Percentiles rank a stretch among this genome's conserved stretches.
Evolutionary conservation across 2,329 filamentous ascomycete species (phyloP).

Genomic region (Neonectria coccinea): DNA sequence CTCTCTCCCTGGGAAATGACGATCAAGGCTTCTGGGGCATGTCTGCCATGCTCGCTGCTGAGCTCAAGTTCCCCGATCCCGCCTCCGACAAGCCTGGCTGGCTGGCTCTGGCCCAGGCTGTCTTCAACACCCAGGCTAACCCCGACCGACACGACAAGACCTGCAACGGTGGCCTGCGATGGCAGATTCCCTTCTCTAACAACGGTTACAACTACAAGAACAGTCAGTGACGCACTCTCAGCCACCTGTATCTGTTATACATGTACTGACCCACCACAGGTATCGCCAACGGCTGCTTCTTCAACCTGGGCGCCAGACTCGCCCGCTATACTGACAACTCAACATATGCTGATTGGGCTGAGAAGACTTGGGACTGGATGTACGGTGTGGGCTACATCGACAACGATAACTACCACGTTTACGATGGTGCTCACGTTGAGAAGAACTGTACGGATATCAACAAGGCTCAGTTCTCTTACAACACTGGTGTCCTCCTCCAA

Average conservation of each 20-base stretch:
- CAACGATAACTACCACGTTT: constrained; percentile 67
- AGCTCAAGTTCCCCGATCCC: constrained; percentile 68
- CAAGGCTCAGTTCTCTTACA: constrained; percentile 70
- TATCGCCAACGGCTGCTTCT: constrained; percentile 72
- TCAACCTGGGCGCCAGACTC: constrained; percentile 75
- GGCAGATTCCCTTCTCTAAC: constrained; percentile 83
- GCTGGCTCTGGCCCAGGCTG: constrained; percentile 69
- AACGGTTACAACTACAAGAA: constrained; percentile 83
- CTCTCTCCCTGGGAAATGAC: constrained; percentile 68
- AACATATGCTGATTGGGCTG: constrained; percentile 74
- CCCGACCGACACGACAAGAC: constrained; percentile 68
- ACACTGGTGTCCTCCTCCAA: constrained; percentile 67
- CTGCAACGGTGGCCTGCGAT: constrained; percentile 73
- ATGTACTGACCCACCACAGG: constrained; percentile 40
- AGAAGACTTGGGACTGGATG: constrained; percentile 73
- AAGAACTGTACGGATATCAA: constrained; percentile 67
- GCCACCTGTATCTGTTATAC: not conserved
- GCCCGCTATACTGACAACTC: constrained; percentile 76
- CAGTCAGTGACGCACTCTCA: constrained; percentile 47
- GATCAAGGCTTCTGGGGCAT: constrained; percentile 77
- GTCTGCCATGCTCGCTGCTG: constrained; percentile 70
- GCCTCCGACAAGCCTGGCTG: constrained; percentile 62
- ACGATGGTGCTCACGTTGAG: constrained; percentile 66
- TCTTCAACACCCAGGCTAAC: constrained; percentile 69
- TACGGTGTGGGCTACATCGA: constrained; percentile 68